Conservation (phyloP, 1,284 basidiomycete genomes). For the Coniferiporia weirii region DNA sequence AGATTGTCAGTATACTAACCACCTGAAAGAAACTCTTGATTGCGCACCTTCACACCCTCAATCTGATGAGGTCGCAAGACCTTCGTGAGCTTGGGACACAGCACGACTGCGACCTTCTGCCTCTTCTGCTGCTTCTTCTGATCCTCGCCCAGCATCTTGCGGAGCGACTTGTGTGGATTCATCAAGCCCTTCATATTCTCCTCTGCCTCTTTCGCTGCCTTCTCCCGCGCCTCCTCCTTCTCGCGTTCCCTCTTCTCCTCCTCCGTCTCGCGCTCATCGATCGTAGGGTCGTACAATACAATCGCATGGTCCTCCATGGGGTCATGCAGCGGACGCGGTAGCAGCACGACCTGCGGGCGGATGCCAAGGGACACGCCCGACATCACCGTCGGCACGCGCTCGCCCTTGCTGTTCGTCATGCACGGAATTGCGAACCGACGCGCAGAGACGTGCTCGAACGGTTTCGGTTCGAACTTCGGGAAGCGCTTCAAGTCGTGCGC, state of each 20-base stretch:
- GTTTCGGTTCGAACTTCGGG: constrained; percentile 82
- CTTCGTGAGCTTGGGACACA: constrained; percentile 85
- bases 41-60: constrained; percentile 88
- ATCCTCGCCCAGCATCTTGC: constrained; percentile 75
- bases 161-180: constrained; percentile 91
- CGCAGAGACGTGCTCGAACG: constrained; percentile 54
- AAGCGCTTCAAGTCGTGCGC: constrained; percentile 62
- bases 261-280: constrained; percentile 87
- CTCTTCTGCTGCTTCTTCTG: constrained; percentile 60
- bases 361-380: constrained; percentile 83
- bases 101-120: constrained; percentile 92
- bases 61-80: constrained; percentile 96
- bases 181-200: constrained; percentile 66
- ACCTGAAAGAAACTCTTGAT: constrained; percentile 2
- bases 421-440: constrained; percentile 83
- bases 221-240: constrained; percentile 65
- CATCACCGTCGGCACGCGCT: constrained; percentile 56
- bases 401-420: constrained; percentile 79
- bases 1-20: constrained; percentile 17
- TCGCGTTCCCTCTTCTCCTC: constrained; percentile 69
- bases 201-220: constrained; percentile 57
- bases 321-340: constrained; percentile 90
- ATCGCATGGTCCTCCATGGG: constrained; percentile 98
- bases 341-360: constrained; percentile 75
- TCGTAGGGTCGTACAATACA: constrained; percentile 94